These are phyloP conservation scores for Alternaria solani DNA, from an alignment of 2,329 filamentous ascomycete species.

Conservation along the genomic window DNA sequence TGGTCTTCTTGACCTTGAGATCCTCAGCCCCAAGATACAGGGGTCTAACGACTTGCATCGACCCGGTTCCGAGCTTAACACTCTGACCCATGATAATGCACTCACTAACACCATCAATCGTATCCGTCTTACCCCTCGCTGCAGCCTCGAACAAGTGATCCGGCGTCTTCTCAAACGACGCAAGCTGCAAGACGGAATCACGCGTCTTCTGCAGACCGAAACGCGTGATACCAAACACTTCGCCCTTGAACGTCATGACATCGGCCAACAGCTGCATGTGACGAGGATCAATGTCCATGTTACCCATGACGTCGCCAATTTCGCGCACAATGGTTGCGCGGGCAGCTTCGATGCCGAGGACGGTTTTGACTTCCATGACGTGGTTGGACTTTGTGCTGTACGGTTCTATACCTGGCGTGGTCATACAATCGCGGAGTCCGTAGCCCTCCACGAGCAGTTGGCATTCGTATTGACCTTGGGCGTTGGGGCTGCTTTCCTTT, in stretches of 20 bases:
- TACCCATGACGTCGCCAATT: conserved; percentile 87
- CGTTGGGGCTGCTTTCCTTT: conserved; percentile 73
- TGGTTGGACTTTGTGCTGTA: conserved; percentile 79
- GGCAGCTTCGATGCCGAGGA: conserved; percentile 95
- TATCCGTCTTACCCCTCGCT: conserved; percentile 87
- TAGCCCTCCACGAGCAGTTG: conserved; percentile 88
- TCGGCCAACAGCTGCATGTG: conserved; percentile 98
- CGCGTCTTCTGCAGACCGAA: conserved; percentile 97
- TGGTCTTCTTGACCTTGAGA: conserved; percentile 34
- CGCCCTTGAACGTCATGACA: conserved; percentile 99
- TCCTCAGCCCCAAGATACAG: conserved; percentile 54
- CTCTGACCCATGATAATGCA: conserved; percentile 99
- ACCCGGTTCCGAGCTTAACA: conserved; percentile 88
- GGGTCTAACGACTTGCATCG: conserved; percentile 85
- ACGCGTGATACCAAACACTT: conserved; percentile 93
- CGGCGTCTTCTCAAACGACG: conserved; percentile 97
- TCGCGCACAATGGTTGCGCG: conserved; percentile 87
- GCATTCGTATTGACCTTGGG: conserved; percentile 66
- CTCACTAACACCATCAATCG: conserved; percentile 92
- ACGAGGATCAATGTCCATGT: conserved; percentile 95
- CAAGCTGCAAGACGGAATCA: conserved; percentile 90
- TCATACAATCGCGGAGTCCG: conserved; percentile 88
- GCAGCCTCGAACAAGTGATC: conserved; percentile 97
- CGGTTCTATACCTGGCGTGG: conserved; percentile 87
- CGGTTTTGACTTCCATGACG: conserved; percentile 85